These are phyloP conservation scores for Rubia occidens DNA, from an alignment of 305 asterid genomes.

Conservation along the genomic window DNA sequence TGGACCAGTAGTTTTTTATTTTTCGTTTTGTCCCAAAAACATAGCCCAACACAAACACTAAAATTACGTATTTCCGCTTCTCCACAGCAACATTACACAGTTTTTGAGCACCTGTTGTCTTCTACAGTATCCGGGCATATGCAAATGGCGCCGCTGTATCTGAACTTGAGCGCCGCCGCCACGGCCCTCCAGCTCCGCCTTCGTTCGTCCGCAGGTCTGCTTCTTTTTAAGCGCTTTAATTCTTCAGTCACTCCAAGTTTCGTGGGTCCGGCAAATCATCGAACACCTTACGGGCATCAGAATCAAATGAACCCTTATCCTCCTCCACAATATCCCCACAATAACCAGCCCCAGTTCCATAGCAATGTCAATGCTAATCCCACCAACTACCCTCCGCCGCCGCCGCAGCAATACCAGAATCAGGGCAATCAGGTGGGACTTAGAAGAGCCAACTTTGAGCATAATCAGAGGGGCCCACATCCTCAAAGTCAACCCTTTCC, in stretches of 20 bases:
- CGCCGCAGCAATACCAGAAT: not conserved
- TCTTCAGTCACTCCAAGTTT: slow-evolving; percentile 18
- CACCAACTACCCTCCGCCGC: slow-evolving; percentile 16
- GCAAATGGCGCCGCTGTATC: slow-evolving; percentile 12
- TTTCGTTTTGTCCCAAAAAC: not conserved
- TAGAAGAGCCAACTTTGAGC: slow-evolving; percentile 19
- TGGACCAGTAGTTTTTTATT: not conserved
- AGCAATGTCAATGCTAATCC: not conserved
- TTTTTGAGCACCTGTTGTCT: not conserved
- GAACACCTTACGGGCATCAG: slow-evolving; percentile 26
- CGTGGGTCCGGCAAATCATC: slow-evolving; percentile 26
- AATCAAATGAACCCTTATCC: slow-evolving; percentile 29
- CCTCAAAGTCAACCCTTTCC: slow-evolving; percentile 10
- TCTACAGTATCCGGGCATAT: not conserved
- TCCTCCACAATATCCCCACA: slow-evolving; percentile 24
- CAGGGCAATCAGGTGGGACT: slow-evolving; percentile 1
- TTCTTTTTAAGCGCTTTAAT: slow-evolving; percentile 16
- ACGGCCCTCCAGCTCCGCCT: not conserved
- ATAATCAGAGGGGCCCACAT: slow-evolving; percentile 18
- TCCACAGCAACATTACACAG: not conserved
- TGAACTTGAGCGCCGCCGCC: slow-evolving; percentile 5
- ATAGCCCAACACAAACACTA: not conserved
- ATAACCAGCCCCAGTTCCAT: slow-evolving; percentile 14
- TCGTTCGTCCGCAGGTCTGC: not conserved
- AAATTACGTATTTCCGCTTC: not conserved